Evolutionary conservation across 2,329 filamentous ascomycete species (phyloP).

Genomic region (Talaromyces islandicus): DNA sequence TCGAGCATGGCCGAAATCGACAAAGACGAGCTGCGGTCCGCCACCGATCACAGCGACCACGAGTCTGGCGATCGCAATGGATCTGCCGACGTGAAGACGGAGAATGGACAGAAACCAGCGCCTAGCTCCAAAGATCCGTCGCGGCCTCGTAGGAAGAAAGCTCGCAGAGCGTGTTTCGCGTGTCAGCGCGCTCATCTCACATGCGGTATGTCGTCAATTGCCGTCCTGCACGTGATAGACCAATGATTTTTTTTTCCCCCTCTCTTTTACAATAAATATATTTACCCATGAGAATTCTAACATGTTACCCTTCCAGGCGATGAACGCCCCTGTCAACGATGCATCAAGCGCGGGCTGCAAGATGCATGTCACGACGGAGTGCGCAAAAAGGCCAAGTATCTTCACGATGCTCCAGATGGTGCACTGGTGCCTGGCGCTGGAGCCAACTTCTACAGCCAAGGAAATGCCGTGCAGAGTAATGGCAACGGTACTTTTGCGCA

Average conservation of each 20-base stretch:
- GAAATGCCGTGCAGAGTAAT: constrained; percentile 32
- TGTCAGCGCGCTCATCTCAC: constrained; percentile 97
- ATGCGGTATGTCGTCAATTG: constrained; percentile 71
- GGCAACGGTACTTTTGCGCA: constrained; percentile 21
- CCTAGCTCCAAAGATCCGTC: constrained; percentile 76
- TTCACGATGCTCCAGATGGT: constrained; percentile 89
- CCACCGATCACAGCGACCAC: constrained; percentile 33
- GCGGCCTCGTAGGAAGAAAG: constrained; percentile 90
- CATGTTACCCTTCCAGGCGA: constrained; percentile 60
- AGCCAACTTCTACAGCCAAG: constrained; percentile 54
- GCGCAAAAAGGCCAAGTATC: constrained; percentile 97
- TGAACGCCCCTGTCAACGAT: constrained; percentile 87
- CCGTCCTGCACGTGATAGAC: not conserved
- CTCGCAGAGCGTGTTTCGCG: constrained; percentile 87
- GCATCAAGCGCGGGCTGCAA: constrained; percentile 86
- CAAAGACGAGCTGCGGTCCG: constrained; percentile 30
- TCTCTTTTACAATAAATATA: constrained; percentile 1
- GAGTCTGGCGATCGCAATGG: constrained; percentile 29
- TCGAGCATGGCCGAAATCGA: constrained; percentile 4
- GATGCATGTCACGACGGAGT: constrained; percentile 93
- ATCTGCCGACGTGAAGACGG: constrained; percentile 35
- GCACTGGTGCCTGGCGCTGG: constrained; percentile 81
- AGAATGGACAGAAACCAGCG: constrained; percentile 48
- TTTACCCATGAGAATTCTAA: too few species aligned
- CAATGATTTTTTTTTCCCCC: not conserved